phyloP scores from a whole-genome alignment of 257 asterid genomes.

The Petunia secreta region DNA sequence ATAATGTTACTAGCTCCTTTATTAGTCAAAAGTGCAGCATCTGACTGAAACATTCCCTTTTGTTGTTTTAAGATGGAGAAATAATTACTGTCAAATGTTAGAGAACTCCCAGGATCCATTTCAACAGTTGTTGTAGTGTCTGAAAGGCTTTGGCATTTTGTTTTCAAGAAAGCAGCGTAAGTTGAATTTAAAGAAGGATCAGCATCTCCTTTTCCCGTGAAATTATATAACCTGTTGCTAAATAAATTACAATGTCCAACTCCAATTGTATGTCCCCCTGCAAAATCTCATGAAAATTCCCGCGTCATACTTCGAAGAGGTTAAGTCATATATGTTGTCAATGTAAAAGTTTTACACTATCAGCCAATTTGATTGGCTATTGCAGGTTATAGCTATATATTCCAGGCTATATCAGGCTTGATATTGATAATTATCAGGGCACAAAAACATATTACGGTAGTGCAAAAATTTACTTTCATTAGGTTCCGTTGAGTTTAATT shows the following conservation, averaged over 20 bases:
- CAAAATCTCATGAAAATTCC: neutral
- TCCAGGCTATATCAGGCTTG: too few species aligned
- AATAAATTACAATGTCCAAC: slow-evolving; percentile 49
- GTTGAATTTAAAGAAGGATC: slow-evolving; percentile 46
- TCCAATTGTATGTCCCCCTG: slow-evolving; percentile 61
- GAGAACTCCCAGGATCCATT: slow-evolving; percentile 43
- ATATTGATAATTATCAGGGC: too few species aligned
- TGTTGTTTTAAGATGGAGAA: slow-evolving; percentile 17
- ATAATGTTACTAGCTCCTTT: slow-evolving; percentile 29
- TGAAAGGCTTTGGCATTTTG: slow-evolving; percentile 33
- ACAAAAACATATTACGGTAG: too few species aligned
- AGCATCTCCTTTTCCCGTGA: slow-evolving; percentile 46
- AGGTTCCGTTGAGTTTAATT: too few species aligned
- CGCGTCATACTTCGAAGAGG: neutral
- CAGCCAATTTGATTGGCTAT: too few species aligned
- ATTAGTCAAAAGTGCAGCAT: too few species aligned
- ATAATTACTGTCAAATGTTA: slow-evolving; percentile 37
- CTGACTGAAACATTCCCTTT: slow-evolving; percentile 20
- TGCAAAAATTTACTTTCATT: too few species aligned
- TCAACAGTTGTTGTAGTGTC: slow-evolving; percentile 37
- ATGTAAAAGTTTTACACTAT: too few species aligned
- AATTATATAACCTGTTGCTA: slow-evolving; percentile 50
- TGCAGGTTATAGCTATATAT: too few species aligned
- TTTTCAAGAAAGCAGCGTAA: slow-evolving; percentile 30
- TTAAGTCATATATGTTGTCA: neutral